Evolutionary conservation across 2,329 filamentous ascomycete species (phyloP), one percentile per base, ranked within the genome.

Genomic region (Coniochaeta sp.): DNA sequence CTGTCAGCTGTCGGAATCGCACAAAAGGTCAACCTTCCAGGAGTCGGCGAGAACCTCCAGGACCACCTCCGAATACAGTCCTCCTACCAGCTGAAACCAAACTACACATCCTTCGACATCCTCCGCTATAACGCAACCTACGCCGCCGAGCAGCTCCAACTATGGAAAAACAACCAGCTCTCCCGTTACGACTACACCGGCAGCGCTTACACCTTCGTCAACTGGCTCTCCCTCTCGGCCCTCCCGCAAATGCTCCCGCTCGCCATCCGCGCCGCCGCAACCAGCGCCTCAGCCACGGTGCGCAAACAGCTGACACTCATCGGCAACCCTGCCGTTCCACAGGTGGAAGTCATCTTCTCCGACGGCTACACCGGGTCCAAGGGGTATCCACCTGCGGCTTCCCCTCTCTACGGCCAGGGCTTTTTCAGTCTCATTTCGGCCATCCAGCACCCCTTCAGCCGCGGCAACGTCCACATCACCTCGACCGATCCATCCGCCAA

Each of bases 11-110:
- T 79, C 58, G 69, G 73, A 11, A 82, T 87, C 61, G 67, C 73
- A 0, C 73, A 81, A 6, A 62, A 84, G 24, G 70, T 76, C 0
- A 78, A 87, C 64, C 74, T 83, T 1, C 83, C 83, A 0, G 83
- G 82, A 16, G 84, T 88, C 2, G 85, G 82, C 31, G 77, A 72
- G 19, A 84, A 84, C 70, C 71, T 85, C 40, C 65, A 66, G 34
- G 68, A 69, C 59, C 68, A 70, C 60, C 24, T 66, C 33, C 63
- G 64, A 26, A 52, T 68, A 47, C 38, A 61, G 14, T 60, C 59
- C 9, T 60, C 61, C 3, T 69, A 64, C 58, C 64, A 62, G 62
- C 65, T 75, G 47, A 70, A 70, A 55, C 61, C 66, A 28, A 63
- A 68, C 19, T 71, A 67, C 64, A 66, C 62, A n/a, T 71, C 71